Base-by-base conservation (phyloP, 1,139 yeast genomes). In the Tardiomyces blankii region DNA sequence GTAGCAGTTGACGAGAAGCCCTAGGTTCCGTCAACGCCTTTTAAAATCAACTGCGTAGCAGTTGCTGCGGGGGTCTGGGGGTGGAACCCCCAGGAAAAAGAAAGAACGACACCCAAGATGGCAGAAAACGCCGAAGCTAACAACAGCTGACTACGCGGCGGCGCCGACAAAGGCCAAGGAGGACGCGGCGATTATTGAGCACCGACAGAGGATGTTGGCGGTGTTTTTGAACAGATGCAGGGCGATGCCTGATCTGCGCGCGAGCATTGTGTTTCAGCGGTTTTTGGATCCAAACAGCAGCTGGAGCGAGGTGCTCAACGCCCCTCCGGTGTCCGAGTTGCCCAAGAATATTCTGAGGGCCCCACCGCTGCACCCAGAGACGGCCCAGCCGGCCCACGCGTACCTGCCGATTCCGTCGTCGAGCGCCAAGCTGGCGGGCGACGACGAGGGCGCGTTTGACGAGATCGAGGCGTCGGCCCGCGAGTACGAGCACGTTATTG, bases 251-350 rank as follows among this genome's bases (percentile, higher is more conserved):
- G 77, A 70, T 49, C 69, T 87, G 12, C 66, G 80, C 21, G 72
- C 72, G 41, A 74, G 82, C 46, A 75, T 76, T 38, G 80, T 85
- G 43, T 82, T 86, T 56, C 74, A 78, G 38, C 79, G 82, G 59
- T 89, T 89, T 59, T 65, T 89, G 51, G 95, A 88, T 59, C 95
- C 96, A 6, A 82, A 82, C 53, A 78, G 85, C 2, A 81, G 81
- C 56, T 89, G 95, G 95, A 59, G 62, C 47, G 77, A 74, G 54
- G 75, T 76, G 2, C 58, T 75, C 43, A 65, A 65, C 42, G 62
- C 77, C 58, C 83, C 87, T 54, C 83, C 75, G 61, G 80, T 61
- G 64, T 77, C 74, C 2, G 62, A 68, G 25, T 57, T 77, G 42
- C 81, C 82, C 2, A 58, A 78, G 56, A 62, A 78, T 66, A 57